Percentiles rank a stretch among this genome's conserved stretches.
phyloP scores from a whole-genome alignment of 176 grass and related monocot species.

The Paspalum vaginatum region DNA sequence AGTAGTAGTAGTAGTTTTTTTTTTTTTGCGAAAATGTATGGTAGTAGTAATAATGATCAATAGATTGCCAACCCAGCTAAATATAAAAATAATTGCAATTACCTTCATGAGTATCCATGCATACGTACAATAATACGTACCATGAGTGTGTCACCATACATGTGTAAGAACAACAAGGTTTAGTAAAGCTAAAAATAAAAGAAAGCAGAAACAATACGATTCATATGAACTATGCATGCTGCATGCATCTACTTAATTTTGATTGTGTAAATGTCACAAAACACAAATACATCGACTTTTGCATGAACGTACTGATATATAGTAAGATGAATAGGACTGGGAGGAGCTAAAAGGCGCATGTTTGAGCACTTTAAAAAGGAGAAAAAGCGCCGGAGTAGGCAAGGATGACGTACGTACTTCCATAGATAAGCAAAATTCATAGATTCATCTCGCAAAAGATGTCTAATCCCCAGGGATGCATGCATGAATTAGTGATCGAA shows the following conservation, averaged over 20 bases:
- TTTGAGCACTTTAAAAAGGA: constrained; percentile 49
- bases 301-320: not conserved
- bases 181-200: not conserved
- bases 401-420: constrained; percentile 35
- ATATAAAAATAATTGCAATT: not conserved
- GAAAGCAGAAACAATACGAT: not conserved
- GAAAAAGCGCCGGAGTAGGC: constrained; percentile 12
- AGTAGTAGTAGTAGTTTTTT: not conserved
- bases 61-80: not conserved
- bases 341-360: constrained; percentile 32
- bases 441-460: constrained; percentile 27
- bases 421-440: constrained; percentile 20
- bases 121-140: not conserved
- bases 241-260: not conserved
- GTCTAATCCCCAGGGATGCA: constrained; percentile 44
- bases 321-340: constrained; percentile 1
- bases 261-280: too few relatives aligned
- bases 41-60: not conserved
- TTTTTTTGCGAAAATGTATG: too few relatives aligned
- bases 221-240: not conserved
- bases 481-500: constrained; percentile 34
- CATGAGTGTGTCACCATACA: not conserved
- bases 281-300: not conserved
- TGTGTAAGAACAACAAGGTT: not conserved
- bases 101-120: not conserved